A percentile compares a stretch with the other conserved stretches of the same genome.
Conservation (phyloP, 148 eudicot genomes). For the Rhododendron simsii region DNA sequence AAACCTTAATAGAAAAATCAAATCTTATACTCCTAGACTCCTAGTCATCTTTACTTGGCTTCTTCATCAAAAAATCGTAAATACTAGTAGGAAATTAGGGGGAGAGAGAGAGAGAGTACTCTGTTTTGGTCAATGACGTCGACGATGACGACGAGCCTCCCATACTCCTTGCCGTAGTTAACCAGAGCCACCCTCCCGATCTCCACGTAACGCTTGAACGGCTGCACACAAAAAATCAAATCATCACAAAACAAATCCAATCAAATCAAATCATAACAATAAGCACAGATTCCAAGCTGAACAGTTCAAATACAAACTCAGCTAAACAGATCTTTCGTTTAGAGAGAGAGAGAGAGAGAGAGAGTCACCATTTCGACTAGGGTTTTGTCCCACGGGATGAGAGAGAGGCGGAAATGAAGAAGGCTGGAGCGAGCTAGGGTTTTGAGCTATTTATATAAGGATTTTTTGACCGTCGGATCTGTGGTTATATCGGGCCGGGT, state of each 20-base stretch:
- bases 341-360: not conserved
- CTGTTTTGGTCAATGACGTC: slow-evolving; percentile 36
- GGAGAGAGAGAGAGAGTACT: not conserved
- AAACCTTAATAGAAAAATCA: not conserved
- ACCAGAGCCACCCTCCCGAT: slow-evolving; percentile 38
- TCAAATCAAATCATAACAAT: not conserved
- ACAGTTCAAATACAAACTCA: not conserved
- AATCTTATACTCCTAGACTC: no score
- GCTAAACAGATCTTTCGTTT: no score
- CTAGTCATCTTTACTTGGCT: not conserved
- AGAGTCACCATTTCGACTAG: slow-evolving; percentile 16
- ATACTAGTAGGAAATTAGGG: no score
- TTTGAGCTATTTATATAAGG: not conserved
- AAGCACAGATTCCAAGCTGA: not conserved
- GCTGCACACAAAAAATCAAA: slow-evolving; percentile 9
- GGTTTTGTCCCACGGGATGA: not conserved
- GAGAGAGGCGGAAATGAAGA: not conserved
- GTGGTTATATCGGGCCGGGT: no score
- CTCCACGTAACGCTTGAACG: slow-evolving; percentile 42
- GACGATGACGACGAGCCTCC: slow-evolving; percentile 37
- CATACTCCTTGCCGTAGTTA: slow-evolving; percentile 35
- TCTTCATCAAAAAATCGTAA: not conserved
- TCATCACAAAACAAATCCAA: no score
- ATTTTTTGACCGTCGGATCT: not conserved
- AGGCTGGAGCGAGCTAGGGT: slow-evolving; percentile 8